phyloP scores from a whole-genome alignment of 2,329 filamentous ascomycete genomes.

The Colletotrichum sp. region DNA sequence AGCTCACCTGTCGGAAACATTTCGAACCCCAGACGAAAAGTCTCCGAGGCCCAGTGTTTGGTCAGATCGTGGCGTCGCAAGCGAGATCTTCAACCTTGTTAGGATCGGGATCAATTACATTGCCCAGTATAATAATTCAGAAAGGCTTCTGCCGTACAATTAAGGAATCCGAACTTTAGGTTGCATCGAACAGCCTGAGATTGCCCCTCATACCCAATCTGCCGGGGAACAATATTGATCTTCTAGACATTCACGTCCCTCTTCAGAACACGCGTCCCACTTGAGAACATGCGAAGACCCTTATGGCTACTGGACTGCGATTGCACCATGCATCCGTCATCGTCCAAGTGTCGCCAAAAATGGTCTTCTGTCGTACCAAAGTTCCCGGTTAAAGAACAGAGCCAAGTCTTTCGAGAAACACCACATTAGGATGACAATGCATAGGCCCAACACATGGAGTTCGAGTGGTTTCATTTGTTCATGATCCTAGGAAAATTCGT shows the following conservation, averaged over 20 bases:
- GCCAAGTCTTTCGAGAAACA: not conserved
- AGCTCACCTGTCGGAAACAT: not conserved
- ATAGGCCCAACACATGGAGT: not conserved
- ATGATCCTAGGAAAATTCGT: not conserved
- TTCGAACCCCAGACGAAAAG: not conserved
- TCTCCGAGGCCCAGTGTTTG: not conserved
- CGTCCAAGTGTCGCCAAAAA: not conserved
- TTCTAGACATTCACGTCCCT: not conserved
- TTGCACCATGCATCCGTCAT: not conserved
- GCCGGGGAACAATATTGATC: not conserved
- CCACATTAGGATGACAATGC: not conserved
- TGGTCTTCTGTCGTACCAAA: not conserved
- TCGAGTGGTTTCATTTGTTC: not conserved
- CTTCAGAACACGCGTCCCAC: not conserved
- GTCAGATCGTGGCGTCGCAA: not conserved
- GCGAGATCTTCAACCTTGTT: not conserved
- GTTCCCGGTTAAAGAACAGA: not conserved
- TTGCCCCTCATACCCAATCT: not conserved
- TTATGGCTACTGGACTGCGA: not conserved
- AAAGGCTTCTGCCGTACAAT: not conserved
- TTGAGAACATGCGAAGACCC: not conserved
- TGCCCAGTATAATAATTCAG: not conserved
- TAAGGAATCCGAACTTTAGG: fast-evolving
- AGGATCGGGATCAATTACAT: not conserved
- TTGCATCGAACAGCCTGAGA: not conserved